Evolutionary conservation across 805 yeast genomes (phyloP).

Genomic region (Komagataella populi): DNA sequence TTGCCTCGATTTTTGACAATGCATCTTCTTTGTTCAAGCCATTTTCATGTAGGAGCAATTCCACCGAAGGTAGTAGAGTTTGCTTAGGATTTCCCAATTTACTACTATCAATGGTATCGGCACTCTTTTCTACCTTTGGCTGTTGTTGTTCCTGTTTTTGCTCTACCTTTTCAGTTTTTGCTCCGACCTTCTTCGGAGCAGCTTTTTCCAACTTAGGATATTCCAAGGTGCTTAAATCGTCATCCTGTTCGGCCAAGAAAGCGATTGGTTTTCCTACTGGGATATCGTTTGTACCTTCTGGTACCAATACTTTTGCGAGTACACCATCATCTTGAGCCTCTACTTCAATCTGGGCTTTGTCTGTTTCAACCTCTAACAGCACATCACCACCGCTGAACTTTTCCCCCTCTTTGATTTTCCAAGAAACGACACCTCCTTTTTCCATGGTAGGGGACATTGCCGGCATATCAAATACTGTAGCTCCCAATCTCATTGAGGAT

Average conservation of each 20-base stretch:
- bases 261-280: constrained; percentile 90
- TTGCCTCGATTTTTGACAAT: constrained; percentile 53
- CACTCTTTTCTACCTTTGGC: constrained; percentile 7
- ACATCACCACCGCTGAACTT: constrained; percentile 72
- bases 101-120: constrained; percentile 5
- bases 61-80: constrained; percentile 69
- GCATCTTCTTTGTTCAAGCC: constrained; percentile 62
- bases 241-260: constrained; percentile 75
- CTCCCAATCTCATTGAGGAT: background rate
- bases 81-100: constrained; percentile 48
- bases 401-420: constrained; percentile 79
- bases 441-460: constrained; percentile 99
- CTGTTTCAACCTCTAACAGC: constrained; percentile 72
- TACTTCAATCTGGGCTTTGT: constrained; percentile 71
- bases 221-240: constrained; percentile 55
- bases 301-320: constrained; percentile 58
- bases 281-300: constrained; percentile 67
- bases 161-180: constrained; percentile 7
- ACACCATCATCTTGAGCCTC: constrained; percentile 90
- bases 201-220: constrained; percentile 32
- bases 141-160: constrained; percentile 9
- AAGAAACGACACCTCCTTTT: constrained; percentile 79
- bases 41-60: constrained; percentile 44
- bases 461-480: constrained; percentile 63
- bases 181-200: constrained; percentile 8